Percentiles rank a stretch among this genome's conserved stretches.
Evolutionary conservation across 768 basidiomycete genomes (phyloP).

Genomic region (Leccinellum albellum): DNA sequence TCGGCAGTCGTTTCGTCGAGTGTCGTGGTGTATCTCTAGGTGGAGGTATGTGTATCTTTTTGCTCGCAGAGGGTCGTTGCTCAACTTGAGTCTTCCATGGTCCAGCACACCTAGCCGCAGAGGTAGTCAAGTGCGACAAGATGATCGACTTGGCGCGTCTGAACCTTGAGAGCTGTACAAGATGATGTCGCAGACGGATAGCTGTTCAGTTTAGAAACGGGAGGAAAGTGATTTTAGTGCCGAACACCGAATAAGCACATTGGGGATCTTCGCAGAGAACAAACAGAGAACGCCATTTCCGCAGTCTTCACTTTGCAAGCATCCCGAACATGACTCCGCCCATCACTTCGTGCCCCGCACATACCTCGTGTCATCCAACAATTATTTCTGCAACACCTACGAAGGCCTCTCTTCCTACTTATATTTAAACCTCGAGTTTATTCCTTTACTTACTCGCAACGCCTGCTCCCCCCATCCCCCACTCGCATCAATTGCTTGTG

Average conservation of each 20-base stretch:
- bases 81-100: constrained; percentile 50
- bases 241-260: constrained; percentile 22
- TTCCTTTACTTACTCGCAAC: too few relatives aligned
- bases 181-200: constrained; percentile 61
- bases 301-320: too few relatives aligned
- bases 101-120: constrained; percentile 83
- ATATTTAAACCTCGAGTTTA: too few relatives aligned
- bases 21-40: constrained; percentile 80
- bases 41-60: constrained; percentile 53
- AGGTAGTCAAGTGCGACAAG: constrained; percentile 88
- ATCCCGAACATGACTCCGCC: too few relatives aligned
- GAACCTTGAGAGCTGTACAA: constrained; percentile 71
- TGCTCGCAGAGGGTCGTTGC: background rate
- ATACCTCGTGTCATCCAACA: too few relatives aligned
- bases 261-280: too few relatives aligned
- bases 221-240: constrained; percentile 71
- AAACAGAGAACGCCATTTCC: too few relatives aligned
- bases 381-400: too few relatives aligned
- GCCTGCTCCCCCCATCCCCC: too few relatives aligned
- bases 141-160: constrained; percentile 73
- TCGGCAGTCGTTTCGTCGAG: constrained; percentile 78
- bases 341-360: too few relatives aligned
- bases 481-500: too few relatives aligned
- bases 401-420: too few relatives aligned
- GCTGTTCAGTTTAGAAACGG: constrained; percentile 70